These are phyloP conservation scores for Rhizopogon vinicolor DNA, from an alignment of 768 basidiomycete genomes.

Conservation along the genomic window DNA sequence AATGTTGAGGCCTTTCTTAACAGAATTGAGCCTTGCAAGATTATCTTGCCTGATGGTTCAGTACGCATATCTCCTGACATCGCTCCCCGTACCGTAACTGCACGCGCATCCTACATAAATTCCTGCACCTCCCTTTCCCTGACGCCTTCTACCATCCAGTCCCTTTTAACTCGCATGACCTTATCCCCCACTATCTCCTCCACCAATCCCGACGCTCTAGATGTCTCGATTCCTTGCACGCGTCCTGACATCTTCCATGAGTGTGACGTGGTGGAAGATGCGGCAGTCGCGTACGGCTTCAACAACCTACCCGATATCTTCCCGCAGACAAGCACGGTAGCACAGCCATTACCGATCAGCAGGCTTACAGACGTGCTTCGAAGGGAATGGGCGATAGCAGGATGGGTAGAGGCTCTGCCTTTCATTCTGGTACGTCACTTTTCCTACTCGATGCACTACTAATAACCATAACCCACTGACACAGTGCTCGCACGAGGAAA, in stretches of 20 bases:
- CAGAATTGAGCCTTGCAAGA: conserved; percentile 91
- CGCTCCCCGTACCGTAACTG: conserved; percentile 61
- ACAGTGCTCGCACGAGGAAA: conserved; percentile 98
- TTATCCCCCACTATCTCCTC: conserved; percentile 52
- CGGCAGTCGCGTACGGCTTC: conserved; percentile 96
- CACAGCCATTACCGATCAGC: conserved; percentile 86
- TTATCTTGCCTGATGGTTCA: conserved; percentile 75
- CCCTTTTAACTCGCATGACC: conserved; percentile 82
- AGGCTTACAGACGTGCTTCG: conserved; percentile 87
- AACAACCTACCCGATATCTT: conserved; percentile 93
- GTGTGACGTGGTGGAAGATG: conserved; percentile 98
- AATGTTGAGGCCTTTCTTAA: neutral
- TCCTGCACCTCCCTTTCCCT: conserved; percentile 88
- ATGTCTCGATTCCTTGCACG: conserved; percentile 85
- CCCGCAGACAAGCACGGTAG: conserved; percentile 92
- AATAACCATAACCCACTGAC: neutral
- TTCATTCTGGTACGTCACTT: conserved; percentile 73
- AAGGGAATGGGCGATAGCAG: conserved; percentile 87
- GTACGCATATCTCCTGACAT: conserved; percentile 78
- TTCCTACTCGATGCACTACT: neutral
- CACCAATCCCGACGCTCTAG: conserved; percentile 61
- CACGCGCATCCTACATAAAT: conserved; percentile 90
- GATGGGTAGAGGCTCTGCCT: conserved; percentile 94
- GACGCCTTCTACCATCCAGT: conserved; percentile 56
- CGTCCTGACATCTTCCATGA: conserved; percentile 97